Evolutionary conservation across 2,329 filamentous ascomycete genomes (phyloP), one percentile per base, ranked within the genome.

Genomic region (Fusarium sp.): DNA sequence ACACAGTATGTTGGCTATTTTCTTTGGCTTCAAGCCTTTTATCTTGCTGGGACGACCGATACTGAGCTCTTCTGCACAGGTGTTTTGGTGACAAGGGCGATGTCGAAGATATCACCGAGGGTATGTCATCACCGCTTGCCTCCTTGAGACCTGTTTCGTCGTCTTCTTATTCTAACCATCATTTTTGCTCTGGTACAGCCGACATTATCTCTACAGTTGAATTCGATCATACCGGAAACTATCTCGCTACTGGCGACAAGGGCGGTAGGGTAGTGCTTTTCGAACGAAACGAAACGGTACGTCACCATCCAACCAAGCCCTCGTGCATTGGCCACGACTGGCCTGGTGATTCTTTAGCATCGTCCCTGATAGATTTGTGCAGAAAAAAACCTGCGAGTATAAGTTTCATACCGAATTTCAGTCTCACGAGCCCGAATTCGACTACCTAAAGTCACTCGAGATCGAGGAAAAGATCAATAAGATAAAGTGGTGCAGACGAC

Each of bases 381-480:
- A 98, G 94, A 98, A 99, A 90, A 99, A 98, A 90, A 98, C 96
- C 53, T 99, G 96, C 89, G 96, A 99, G 83, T 99, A 99, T 88
- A 99, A 98, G 82, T 99, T 99, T 82, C 96, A 99, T 82, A 99
- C 96, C 81, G 96, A 99, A 80, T 99, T 99, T 77, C 96, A 99
- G 85, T 99, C 96, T 76, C 96, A 99, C 84, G 96, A 99, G 81
- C 96, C 96, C 70, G 96, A 99, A 83, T 99, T 99, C 82, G 96
- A 99, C 82, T 99, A 99, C 81, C 89, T 99, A 73, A 99, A 99
- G 84, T 99, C 96, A 34, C 88, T 99, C 75, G 96, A 99, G 83
- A 99, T 99, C 79, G 96, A 99, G 87, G 96, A 99, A 83, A 99
- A 99, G 86, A 99, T 99, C 88, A 99, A 99, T 88, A 99, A 99